Evolutionary conservation across 257 asterid species (phyloP).

Genomic region (Solanum infundibuliforme): DNA sequence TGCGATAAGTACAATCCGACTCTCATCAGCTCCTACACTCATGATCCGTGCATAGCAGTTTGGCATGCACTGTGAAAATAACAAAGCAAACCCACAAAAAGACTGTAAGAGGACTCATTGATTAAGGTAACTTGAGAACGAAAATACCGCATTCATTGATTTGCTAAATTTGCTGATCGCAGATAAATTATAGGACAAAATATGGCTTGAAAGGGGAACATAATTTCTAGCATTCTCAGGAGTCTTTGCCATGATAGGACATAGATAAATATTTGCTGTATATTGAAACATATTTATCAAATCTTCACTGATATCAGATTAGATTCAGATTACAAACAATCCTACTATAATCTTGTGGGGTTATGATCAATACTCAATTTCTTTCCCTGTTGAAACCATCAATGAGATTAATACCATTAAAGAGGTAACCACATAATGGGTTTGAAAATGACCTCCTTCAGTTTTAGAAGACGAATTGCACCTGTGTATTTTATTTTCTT

Average conservation of each 20-base stretch:
- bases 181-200: neutral
- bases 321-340: neutral
- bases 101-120: neutral
- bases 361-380: neutral
- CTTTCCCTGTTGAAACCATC: neutral
- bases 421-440: neutral
- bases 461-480: neutral
- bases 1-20: constrained; percentile 97
- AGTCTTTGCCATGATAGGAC: neutral
- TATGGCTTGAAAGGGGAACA: neutral
- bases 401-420: neutral
- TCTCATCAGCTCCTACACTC: constrained; percentile 94
- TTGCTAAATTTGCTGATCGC: neutral
- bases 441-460: neutral
- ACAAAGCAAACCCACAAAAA: neutral
- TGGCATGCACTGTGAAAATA: constrained; percentile 76
- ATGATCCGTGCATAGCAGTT: constrained; percentile 97
- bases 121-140: neutral
- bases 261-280: neutral
- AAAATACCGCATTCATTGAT: neutral
- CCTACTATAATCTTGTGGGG: neutral
- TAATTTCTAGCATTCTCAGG: neutral
- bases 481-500: neutral
- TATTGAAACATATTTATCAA: neutral
- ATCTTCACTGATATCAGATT: neutral